Evolutionary conservation across 371 early-diverging fungal species (phyloP).

Genomic region (Mortierella sp.): DNA sequence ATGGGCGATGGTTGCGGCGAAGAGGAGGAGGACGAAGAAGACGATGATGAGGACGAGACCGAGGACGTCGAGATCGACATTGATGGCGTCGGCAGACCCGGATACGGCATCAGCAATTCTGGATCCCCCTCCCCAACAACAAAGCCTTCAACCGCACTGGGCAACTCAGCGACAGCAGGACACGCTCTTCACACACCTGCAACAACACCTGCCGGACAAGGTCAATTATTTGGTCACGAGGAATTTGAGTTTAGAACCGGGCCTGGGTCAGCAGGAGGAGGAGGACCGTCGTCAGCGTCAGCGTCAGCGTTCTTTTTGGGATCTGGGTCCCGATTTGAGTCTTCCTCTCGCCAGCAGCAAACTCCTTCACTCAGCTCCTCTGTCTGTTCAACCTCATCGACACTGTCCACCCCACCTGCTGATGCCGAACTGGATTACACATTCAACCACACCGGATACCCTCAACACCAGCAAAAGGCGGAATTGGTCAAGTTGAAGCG

Average conservation of each 20-base stretch:
- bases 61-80: conserved; percentile 15
- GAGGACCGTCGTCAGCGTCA: neutral
- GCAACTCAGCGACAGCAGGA: neutral
- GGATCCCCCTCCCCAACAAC: neutral
- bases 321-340: conserved; percentile 10
- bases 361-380: neutral
- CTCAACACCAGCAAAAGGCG: neutral
- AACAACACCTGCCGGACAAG: neutral
- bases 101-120: neutral
- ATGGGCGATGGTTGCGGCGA: no score
- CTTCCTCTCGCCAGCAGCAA: neutral
- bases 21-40: neutral
- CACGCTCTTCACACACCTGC: neutral
- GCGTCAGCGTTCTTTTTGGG: neutral
- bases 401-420: conserved; percentile 1
- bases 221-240: conserved; percentile 9
- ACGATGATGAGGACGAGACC: neutral
- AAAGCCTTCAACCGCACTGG: neutral
- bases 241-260: neutral
- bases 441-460: neutral
- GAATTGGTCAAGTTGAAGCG: conserved; percentile 40
- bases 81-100: conserved; percentile 8
- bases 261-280: neutral
- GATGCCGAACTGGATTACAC: neutral
- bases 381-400: neutral